Base-by-base conservation (phyloP, 352 stramenopile genomes). In the Phytophthora niederhauseri region DNA sequence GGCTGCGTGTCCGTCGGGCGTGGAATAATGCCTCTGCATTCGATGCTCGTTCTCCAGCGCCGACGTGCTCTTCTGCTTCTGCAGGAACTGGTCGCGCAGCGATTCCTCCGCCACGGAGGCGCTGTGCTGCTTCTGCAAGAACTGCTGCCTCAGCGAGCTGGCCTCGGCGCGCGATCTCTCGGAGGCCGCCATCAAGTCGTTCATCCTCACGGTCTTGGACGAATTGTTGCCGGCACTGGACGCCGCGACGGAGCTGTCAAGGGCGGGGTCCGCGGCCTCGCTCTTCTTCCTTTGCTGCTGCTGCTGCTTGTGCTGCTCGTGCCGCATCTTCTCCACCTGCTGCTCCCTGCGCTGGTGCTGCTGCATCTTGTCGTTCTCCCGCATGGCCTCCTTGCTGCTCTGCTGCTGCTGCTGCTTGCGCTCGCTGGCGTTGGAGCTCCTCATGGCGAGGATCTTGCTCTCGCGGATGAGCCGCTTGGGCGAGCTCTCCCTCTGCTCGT, bases 391-490 rank as follows among this genome's bases (percentile, higher is more conserved):
- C 11, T 24, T 51, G 28, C 7, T 55, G 12, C 17, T 57, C 22
- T 56, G n/a, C 7, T 60, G 72, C 3, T 46, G 59, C 26, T 28
- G 26, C 28, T 31, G 28, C 9, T 51, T 80, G 14, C 31, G 53
- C 9, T 70, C 57, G 50, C 24, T 64, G 9, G 62, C 15, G 22
- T 75, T 75, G 8, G 68, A 78, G 53, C 26, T 76, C 31, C 74
- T 75, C 81, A 91, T 90, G 8, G 70, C 66, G 19, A 91, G 72
- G 71, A 93, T 93, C 52, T 89, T 90, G 68, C 80, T 91, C 75
- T 91, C 85, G 36, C 82, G 82, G 46, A 93, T 83, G 54, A 89
- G 63, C 31, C 78, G 65, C 2, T 48, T 70, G 20, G 64, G 58
- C n/a, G 62, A 75, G 20, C 66, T 54, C 24, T 85, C 73, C 20